Percentiles rank a stretch among this genome's conserved stretches.
Conservation (phyloP, 106 monocot genomes). For the Xerophyta viscosa region DNA sequence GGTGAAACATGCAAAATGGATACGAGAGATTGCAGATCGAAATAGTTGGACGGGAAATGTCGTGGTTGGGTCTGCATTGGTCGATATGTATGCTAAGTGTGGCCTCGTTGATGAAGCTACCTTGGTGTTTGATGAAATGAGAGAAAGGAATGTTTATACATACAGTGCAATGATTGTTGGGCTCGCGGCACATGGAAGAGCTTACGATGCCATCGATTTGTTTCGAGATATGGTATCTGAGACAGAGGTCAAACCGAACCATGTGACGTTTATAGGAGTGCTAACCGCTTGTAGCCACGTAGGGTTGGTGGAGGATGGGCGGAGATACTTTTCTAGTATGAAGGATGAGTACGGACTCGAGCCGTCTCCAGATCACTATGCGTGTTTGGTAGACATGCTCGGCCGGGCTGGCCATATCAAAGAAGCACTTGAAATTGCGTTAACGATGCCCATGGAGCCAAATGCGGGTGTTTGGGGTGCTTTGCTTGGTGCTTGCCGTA, state of each 20-base stretch:
- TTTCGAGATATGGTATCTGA: slow-evolving; percentile 36
- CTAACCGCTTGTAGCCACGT: slow-evolving; percentile 68
- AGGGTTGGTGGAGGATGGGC: slow-evolving; percentile 57
- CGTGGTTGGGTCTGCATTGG: slow-evolving; percentile 49
- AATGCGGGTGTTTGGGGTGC: slow-evolving; percentile 59
- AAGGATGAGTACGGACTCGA: slow-evolving; percentile 22
- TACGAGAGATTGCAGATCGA: slow-evolving; percentile 13
- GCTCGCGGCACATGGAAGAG: slow-evolving; percentile 47
- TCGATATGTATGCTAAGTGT: slow-evolving; percentile 74
- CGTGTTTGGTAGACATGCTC: slow-evolving; percentile 65
- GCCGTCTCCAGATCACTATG: slow-evolving; percentile 51
- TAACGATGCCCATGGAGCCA: slow-evolving; percentile 38
- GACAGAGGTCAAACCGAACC: slow-evolving; percentile 33
- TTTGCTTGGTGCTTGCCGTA: slow-evolving; percentile 59
- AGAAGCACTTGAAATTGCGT: slow-evolving; percentile 44
- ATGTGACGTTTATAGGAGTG: slow-evolving; percentile 51
- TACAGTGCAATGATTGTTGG: slow-evolving; percentile 57
- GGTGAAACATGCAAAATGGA: slow-evolving; percentile 15
- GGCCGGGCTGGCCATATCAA: slow-evolving; percentile 46
- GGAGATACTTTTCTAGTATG: slow-evolving; percentile 36
- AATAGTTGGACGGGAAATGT: slow-evolving; percentile 9
- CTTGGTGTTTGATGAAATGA: slow-evolving; percentile 28
- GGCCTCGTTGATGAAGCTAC: slow-evolving; percentile 49
- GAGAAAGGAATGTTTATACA: slow-evolving; percentile 46
- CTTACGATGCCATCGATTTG: slow-evolving; percentile 34